These are phyloP conservation scores for Cutaneotrichosporon spelunceum DNA, from an alignment of 1,284 basidiomycete genomes.

Conservation along the genomic window DNA sequence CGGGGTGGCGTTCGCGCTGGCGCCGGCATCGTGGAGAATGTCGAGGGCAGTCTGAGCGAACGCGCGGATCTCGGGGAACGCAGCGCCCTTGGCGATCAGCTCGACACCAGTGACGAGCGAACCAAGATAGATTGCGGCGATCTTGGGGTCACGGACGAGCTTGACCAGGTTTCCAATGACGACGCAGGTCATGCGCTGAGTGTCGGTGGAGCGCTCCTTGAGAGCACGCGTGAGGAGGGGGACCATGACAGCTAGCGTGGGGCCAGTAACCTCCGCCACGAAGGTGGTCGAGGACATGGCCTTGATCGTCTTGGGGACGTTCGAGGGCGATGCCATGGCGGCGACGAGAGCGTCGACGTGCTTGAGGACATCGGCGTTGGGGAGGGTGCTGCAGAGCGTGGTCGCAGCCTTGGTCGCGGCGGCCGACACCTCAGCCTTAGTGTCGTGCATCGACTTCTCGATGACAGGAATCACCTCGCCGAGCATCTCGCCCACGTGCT, in stretches of 20 bases:
- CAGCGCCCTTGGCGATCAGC: slow-evolving; percentile 83
- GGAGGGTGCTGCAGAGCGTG: slow-evolving; percentile 83
- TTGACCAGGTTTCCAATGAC: slow-evolving; percentile 98
- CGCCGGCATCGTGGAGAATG: slow-evolving; percentile 74
- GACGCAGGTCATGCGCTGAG: slow-evolving; percentile 75
- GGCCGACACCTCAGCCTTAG: slow-evolving; percentile 87
- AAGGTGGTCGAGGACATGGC: slow-evolving; percentile 87
- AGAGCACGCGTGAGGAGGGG: slow-evolving; percentile 88
- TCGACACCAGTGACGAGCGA: slow-evolving; percentile 86
- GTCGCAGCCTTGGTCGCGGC: slow-evolving; percentile 92
- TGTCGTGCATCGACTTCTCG: slow-evolving; percentile 93
- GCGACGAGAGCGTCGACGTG: slow-evolving; percentile 89
- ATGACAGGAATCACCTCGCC: slow-evolving; percentile 80
- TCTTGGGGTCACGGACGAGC: slow-evolving; percentile 85
- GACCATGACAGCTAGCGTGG: slow-evolving; percentile 92
- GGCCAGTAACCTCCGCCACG: slow-evolving; percentile 94
- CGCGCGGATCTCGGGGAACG: slow-evolving; percentile 94
- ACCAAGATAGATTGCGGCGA: slow-evolving; percentile 86
- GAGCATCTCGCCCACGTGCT: slow-evolving; percentile 80
- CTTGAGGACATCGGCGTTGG: slow-evolving; percentile 87
- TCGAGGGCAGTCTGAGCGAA: slow-evolving; percentile 77
- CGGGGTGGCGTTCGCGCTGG: slow-evolving; percentile 65
- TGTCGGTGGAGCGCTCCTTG: slow-evolving; percentile 95
- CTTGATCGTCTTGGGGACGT: slow-evolving; percentile 91
- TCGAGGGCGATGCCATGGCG: slow-evolving; percentile 84